Percentiles rank a stretch among this genome's conserved stretches.
Evolutionary conservation across 1,284 basidiomycete species (phyloP).

Genomic region (Pseudozyma pruni): DNA sequence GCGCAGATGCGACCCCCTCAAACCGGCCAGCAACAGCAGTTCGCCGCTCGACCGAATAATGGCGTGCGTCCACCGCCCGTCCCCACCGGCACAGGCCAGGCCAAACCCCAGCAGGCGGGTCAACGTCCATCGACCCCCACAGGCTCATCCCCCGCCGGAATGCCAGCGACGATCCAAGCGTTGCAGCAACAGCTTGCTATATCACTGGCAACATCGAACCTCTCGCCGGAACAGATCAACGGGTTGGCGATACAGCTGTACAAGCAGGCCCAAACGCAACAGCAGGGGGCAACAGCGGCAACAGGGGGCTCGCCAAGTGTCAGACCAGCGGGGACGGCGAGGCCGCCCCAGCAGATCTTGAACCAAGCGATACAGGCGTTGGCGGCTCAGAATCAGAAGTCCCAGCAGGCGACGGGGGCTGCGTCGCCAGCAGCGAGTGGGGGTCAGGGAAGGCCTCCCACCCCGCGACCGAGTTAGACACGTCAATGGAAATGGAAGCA

Average conservation of each 20-base stretch:
- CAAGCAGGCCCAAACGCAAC: constrained; percentile 56
- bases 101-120: too few species aligned
- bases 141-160: constrained; percentile 6
- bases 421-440: not conserved
- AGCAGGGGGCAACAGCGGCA: constrained; percentile 10
- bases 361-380: constrained; percentile 47
- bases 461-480: constrained; percentile 4
- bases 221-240: constrained; percentile 60
- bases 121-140: constrained; percentile 10
- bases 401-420: constrained; percentile 10
- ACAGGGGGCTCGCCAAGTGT: not conserved
- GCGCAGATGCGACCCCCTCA: constrained; percentile 35
- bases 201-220: constrained; percentile 49
- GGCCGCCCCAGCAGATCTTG: constrained; percentile 35
- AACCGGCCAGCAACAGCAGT: constrained; percentile 11
- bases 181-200: constrained; percentile 60
- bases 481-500: too few species aligned
- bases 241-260: constrained; percentile 58
- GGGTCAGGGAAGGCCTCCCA: constrained; percentile 6
- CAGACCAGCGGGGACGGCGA: not conserved
- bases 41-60: constrained; percentile 5
- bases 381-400: constrained; percentile 40
- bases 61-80: constrained; percentile 1
- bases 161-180: constrained; percentile 58
- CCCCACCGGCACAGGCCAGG: constrained; percentile 5